Percentiles rank a stretch among this genome's conserved stretches.
These are phyloP conservation scores for Tuber aestivum DNA, from an alignment of 495 filamentous ascomycete genomes.

Conservation along the genomic window DNA sequence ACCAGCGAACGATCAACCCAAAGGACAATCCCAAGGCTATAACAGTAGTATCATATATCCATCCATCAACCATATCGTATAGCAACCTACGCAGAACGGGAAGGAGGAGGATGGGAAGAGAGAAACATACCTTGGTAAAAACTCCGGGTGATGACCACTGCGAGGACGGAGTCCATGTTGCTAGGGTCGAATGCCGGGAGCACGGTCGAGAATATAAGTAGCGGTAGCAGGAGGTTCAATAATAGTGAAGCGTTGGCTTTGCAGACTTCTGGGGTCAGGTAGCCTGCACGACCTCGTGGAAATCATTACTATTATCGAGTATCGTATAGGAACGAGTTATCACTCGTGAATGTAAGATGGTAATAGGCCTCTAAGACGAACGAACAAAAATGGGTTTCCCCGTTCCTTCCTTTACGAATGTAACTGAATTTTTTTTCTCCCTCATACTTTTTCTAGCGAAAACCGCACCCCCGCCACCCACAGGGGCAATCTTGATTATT, in stretches of 20 bases:
- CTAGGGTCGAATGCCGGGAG: conserved; percentile 36
- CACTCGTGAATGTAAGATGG: neutral
- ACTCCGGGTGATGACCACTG: conserved; percentile 28
- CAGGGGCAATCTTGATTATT: conserved; percentile 39
- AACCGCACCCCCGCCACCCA: conserved; percentile 28
- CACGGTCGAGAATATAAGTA: conserved; percentile 41
- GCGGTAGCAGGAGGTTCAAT: conserved; percentile 36
- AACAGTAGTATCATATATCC: neutral
- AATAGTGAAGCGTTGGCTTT: conserved; percentile 39
- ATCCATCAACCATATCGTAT: neutral
- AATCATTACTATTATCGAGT: neutral
- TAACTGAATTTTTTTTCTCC: neutral
- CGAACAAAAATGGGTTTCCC: neutral
- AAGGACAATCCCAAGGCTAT: conserved; percentile 35
- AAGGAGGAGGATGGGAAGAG: neutral
- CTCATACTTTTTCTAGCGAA: conserved; percentile 39
- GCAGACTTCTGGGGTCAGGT: conserved; percentile 36
- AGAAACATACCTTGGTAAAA: conserved; percentile 34
- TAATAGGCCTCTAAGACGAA: neutral
- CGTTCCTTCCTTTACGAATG: neutral
- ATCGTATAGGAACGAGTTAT: neutral
- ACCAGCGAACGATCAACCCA: conserved; percentile 37
- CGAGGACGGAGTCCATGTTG: conserved; percentile 38
- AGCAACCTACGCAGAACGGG: neutral
- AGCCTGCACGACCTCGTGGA: conserved; percentile 17